phyloP scores from a whole-genome alignment of 1,284 basidiomycete genomes.

The Psilocybe mexicana region DNA sequence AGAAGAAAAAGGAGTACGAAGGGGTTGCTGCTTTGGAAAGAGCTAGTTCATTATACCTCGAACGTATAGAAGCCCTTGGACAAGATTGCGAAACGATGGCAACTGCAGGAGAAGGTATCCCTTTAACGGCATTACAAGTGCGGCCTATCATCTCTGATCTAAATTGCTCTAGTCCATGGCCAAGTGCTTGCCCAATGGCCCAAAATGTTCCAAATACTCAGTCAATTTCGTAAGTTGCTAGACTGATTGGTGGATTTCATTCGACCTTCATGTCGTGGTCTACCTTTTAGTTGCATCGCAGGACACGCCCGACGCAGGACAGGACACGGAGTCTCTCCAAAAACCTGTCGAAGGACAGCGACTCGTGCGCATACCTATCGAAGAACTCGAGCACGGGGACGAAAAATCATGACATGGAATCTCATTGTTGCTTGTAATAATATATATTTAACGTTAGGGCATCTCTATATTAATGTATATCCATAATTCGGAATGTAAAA shows the following conservation, averaged over 20 bases:
- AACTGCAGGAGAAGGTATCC: conserved; percentile 66
- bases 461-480: background rate
- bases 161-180: conserved; percentile 55
- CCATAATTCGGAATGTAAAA: background rate
- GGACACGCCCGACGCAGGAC: conserved; percentile 29
- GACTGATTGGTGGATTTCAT: background rate
- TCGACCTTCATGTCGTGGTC: background rate
- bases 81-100: conserved; percentile 77
- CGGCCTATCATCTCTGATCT: conserved; percentile 4
- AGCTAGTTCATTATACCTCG: conserved; percentile 60
- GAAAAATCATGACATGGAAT: conserved; percentile 18
- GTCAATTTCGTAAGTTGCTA: conserved; percentile 58
- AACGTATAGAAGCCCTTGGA: conserved; percentile 65
- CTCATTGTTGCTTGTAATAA: background rate
- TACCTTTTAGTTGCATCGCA: conserved; percentile 43
- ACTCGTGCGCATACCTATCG: conserved; percentile 66
- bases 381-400: conserved; percentile 45
- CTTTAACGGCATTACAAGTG: background rate
- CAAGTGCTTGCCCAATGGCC: conserved; percentile 80
- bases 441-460: background rate
- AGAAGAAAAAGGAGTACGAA: conserved; percentile 80
- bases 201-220: conserved; percentile 76
- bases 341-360: conserved; percentile 36
- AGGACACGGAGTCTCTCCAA: conserved; percentile 6
- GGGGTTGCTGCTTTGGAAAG: conserved; percentile 72